A percentile compares a stretch with the other conserved stretches of the same genome.
Evolutionary conservation across 768 basidiomycete genomes (phyloP).

Genomic region (Boletus tomentosulus): DNA sequence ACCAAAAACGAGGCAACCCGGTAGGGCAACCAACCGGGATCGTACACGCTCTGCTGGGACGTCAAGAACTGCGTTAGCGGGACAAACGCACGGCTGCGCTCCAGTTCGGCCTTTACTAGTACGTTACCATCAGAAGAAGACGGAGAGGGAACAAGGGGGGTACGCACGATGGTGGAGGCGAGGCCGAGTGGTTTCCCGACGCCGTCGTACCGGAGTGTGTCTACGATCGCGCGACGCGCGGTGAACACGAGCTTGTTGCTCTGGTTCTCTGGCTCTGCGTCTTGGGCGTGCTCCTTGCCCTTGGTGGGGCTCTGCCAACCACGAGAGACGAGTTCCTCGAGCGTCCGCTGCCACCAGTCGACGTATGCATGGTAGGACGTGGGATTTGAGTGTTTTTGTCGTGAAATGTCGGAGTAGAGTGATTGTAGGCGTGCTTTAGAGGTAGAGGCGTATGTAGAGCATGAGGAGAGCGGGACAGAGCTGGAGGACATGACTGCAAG

Average conservation of each 20-base stretch:
- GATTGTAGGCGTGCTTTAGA: conserved; percentile 59
- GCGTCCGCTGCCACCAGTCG: conserved; percentile 80
- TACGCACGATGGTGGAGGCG: conserved; percentile 69
- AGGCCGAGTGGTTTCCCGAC: conserved; percentile 74
- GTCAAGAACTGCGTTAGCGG: conserved; percentile 52
- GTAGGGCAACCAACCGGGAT: conserved; percentile 63
- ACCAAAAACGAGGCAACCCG: conserved; percentile 69
- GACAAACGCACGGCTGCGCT: conserved; percentile 41
- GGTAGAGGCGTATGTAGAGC: conserved; percentile 26
- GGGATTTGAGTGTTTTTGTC: conserved; percentile 82
- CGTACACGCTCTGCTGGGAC: conserved; percentile 58
- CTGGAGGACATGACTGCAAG: conserved; percentile 18
- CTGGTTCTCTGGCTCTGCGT: conserved; percentile 12
- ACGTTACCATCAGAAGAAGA: conserved; percentile 24
- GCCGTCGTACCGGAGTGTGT: conserved; percentile 58
- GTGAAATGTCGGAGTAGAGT: conserved; percentile 83
- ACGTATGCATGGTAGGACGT: conserved; percentile 76
- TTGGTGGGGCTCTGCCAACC: conserved; percentile 44
- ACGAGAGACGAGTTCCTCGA: conserved; percentile 55
- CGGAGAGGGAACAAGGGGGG: not conserved
- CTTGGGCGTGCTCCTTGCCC: conserved; percentile 8
- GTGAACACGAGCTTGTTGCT: conserved; percentile 57
- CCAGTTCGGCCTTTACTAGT: conserved; percentile 70
- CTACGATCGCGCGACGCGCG: conserved; percentile 51
- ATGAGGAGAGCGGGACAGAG: conserved; percentile 17